These are phyloP conservation scores for Calonectria fujianensis DNA, from an alignment of 2,329 filamentous ascomycete genomes.

Conservation along the genomic window DNA sequence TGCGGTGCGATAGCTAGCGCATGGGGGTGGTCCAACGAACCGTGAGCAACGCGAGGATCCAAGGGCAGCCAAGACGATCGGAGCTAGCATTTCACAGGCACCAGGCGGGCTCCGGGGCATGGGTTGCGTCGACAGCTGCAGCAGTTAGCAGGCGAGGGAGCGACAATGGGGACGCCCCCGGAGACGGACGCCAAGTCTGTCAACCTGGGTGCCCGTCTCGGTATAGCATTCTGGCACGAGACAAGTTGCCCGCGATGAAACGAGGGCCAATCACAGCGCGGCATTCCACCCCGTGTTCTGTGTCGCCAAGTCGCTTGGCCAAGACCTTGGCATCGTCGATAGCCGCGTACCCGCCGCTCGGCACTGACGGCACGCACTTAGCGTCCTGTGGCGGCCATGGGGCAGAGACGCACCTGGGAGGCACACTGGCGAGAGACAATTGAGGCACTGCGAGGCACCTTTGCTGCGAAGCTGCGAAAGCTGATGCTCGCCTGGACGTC, in stretches of 20 bases:
- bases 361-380: constrained; percentile 36
- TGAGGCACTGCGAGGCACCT: background rate
- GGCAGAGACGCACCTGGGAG: background rate
- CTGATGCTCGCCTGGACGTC: background rate
- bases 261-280: constrained; percentile 45
- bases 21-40: constrained; percentile 1
- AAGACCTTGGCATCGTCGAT: constrained; percentile 40
- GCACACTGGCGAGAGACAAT: too few species aligned
- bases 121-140: background rate
- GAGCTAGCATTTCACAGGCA: background rate
- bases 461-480: background rate
- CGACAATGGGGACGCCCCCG: background rate
- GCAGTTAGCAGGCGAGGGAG: background rate
- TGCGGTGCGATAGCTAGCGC: background rate
- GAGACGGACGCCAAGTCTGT: background rate
- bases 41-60: background rate
- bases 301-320: constrained; percentile 50
- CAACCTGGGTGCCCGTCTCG: constrained; percentile 36
- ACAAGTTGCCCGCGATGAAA: constrained; percentile 24
- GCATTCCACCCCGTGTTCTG: constrained; percentile 48
- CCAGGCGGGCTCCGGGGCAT: background rate
- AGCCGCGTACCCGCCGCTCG: constrained; percentile 35
- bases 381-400: background rate
- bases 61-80: background rate
- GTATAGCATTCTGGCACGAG: constrained; percentile 48